Conservation (phyloP, 805 yeast genomes). For the Groenewaldozyma salmanticensis region DNA sequence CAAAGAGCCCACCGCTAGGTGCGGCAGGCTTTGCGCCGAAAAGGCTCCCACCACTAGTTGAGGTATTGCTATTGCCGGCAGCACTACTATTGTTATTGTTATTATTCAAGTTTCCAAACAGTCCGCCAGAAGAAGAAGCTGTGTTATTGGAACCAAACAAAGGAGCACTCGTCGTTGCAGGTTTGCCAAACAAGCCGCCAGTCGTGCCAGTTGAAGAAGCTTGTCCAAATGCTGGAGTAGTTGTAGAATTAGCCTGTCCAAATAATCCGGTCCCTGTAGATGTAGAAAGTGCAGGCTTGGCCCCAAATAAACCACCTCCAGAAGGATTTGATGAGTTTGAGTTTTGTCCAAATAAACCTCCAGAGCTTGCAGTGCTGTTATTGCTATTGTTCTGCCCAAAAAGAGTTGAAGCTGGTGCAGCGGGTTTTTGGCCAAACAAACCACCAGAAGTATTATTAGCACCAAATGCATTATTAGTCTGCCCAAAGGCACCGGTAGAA, state of each 20-base stretch:
- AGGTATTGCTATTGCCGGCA: too few species aligned
- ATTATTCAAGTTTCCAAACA: too few species aligned
- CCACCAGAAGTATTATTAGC: conserved; percentile 13
- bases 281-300: conserved; percentile 15
- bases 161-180: conserved; percentile 20
- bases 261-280: conserved; percentile 16
- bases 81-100: too few species aligned
- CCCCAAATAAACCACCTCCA: conserved; percentile 20
- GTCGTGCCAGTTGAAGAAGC: conserved; percentile 4
- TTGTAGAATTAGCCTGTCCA: conserved; percentile 23
- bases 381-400: conserved; percentile 13
- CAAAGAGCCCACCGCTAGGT: conserved; percentile 5
- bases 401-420: conserved; percentile 11
- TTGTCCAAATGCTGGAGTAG: conserved; percentile 6
- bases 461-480: conserved; percentile 5
- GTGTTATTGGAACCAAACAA: conserved; percentile 18
- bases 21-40: conserved; percentile 21
- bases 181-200: conserved; percentile 6
- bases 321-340: conserved; percentile 15
- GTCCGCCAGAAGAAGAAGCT: conserved; percentile 9
- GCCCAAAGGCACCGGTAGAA: conserved; percentile 8
- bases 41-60: conserved; percentile 7
- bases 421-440: conserved; percentile 5
- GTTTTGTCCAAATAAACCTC: conserved; percentile 24
- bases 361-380: conserved; percentile 13